Conservation (phyloP, 768 basidiomycete genomes). For the Chiua virens region DNA sequence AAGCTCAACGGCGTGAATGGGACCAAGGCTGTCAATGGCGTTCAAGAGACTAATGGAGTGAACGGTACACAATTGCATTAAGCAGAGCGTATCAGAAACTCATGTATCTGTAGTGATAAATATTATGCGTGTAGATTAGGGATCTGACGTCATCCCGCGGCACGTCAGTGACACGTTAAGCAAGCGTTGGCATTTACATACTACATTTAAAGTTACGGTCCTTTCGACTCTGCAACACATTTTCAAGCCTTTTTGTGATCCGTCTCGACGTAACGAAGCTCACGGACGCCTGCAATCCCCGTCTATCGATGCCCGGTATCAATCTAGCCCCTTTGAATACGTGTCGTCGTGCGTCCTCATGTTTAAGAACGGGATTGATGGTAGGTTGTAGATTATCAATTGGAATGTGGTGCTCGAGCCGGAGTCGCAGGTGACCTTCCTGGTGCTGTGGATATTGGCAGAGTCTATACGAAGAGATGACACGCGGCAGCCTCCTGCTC, state of each 20-base stretch:
- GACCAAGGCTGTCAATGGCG: conserved; percentile 14
- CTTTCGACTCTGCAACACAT: background rate
- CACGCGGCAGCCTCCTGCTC: background rate
- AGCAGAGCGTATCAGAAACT: background rate
- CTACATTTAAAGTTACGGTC: too few species aligned
- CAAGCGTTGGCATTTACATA: too few species aligned
- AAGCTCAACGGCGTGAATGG: conserved; percentile 13
- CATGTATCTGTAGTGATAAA: background rate
- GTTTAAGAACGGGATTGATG: background rate
- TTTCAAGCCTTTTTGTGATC: background rate
- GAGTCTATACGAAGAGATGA: conserved; percentile 6
- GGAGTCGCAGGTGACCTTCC: conserved; percentile 10
- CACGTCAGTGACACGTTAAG: too few species aligned
- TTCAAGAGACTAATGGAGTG: conserved; percentile 17
- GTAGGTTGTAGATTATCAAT: conserved; percentile 5
- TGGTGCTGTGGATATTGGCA: conserved; percentile 15
- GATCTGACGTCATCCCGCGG: conserved; percentile 6
- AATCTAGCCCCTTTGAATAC: background rate
- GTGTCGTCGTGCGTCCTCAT: background rate
- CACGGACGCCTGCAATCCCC: background rate
- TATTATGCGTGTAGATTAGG: too few species aligned
- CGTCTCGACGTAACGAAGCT: background rate
- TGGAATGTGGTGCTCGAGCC: background rate
- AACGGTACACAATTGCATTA: conserved; percentile 15
- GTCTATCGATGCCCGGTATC: background rate